phyloP scores from a whole-genome alignment of 106 monocot genomes.

The Dendrobium huoshanense region DNA sequence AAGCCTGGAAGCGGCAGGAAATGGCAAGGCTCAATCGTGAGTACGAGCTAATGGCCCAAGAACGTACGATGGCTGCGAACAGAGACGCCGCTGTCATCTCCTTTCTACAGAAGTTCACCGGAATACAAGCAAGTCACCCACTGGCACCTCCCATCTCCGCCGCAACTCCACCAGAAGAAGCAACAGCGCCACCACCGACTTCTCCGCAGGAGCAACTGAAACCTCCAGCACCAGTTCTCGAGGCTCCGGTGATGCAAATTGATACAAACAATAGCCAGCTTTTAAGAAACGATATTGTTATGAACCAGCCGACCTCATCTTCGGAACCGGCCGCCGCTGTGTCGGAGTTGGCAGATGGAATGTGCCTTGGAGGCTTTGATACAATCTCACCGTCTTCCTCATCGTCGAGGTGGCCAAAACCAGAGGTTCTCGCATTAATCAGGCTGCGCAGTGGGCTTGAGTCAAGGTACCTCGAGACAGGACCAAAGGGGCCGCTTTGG shows the following conservation, averaged over 20 bases:
- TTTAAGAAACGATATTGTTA: neutral
- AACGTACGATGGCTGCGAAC: constrained; percentile 55
- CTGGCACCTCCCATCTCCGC: constrained; percentile 10
- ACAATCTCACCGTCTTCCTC: neutral
- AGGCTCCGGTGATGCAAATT: neutral
- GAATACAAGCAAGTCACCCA: constrained; percentile 11
- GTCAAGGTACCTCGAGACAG: constrained; percentile 45
- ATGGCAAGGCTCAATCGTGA: constrained; percentile 56
- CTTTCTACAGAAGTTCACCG: constrained; percentile 63
- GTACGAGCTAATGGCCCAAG: constrained; percentile 54
- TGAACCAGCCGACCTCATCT: neutral
- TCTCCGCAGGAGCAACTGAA: neutral
- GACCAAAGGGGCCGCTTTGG: constrained; percentile 77
- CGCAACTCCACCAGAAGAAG: neutral
- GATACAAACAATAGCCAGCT: neutral
- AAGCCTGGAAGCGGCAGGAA: constrained; percentile 82
- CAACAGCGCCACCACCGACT: neutral
- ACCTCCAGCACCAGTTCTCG: neutral
- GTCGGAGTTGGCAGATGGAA: neutral
- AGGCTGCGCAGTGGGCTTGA: constrained; percentile 46
- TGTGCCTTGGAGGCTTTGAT: neutral
- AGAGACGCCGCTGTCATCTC: constrained; percentile 58
- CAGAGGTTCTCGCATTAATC: constrained; percentile 51
- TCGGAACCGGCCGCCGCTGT: neutral
- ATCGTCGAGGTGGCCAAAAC: constrained; percentile 51